Conservation (phyloP, 306 rosid genomes). For the Vigna angularis region DNA sequence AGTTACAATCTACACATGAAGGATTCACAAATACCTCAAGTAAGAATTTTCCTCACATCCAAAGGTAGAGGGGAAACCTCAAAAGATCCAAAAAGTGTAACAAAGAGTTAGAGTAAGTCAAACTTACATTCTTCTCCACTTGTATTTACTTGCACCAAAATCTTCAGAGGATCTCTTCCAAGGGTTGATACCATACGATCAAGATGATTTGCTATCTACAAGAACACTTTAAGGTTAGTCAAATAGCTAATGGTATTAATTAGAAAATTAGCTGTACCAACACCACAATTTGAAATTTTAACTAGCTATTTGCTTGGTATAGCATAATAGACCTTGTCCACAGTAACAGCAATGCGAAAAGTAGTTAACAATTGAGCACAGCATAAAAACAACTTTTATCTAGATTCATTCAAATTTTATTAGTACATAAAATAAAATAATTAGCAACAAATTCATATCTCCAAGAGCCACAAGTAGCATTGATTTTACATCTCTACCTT, state of each 20-base stretch:
- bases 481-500: slow-evolving; percentile 66
- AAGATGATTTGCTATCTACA: slow-evolving; percentile 83
- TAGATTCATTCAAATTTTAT: slow-evolving; percentile 26
- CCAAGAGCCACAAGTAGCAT: slow-evolving; percentile 32
- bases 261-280: slow-evolving; percentile 24
- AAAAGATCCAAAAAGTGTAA: slow-evolving; percentile 2
- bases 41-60: not conserved
- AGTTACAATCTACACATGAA: slow-evolving; percentile 16
- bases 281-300: slow-evolving; percentile 30
- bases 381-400: not conserved
- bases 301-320: slow-evolving; percentile 5
- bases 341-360: not conserved
- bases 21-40: not conserved
- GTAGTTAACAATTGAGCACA: slow-evolving; percentile 27
- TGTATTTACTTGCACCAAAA: slow-evolving; percentile 89
- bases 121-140: slow-evolving; percentile 93
- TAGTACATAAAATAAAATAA: slow-evolving; percentile 36
- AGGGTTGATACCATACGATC: slow-evolving; percentile 77
- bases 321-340: not conserved
- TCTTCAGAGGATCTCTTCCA: slow-evolving; percentile 74
- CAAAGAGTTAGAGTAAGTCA: slow-evolving; percentile 19
- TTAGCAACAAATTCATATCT: slow-evolving; percentile 13
- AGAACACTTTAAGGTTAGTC: slow-evolving; percentile 28
- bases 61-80: slow-evolving; percentile 23
- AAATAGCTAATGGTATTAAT: slow-evolving; percentile 25